Conservation (phyloP, 345 rosid species). For the Streptanthus diversifolius region DNA sequence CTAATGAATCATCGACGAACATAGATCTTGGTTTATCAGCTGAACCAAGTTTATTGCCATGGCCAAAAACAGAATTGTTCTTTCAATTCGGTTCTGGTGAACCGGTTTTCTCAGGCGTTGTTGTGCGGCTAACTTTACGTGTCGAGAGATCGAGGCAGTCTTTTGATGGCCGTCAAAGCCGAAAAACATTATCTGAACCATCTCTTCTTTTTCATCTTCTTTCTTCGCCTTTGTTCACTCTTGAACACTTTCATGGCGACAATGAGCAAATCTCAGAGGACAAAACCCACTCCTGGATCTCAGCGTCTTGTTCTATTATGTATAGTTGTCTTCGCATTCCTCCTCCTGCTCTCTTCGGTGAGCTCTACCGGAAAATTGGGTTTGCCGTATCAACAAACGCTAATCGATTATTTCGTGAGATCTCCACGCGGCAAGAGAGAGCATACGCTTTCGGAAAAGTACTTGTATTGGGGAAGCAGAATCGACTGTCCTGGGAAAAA, state of each 20-base stretch:
- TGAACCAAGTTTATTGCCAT: not conserved
- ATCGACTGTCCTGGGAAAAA: conserved; percentile 97
- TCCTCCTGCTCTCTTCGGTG: conserved; percentile 49
- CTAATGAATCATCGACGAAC: not conserved
- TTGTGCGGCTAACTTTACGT: conserved; percentile 26
- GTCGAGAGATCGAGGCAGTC: conserved; percentile 22
- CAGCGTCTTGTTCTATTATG: conserved; percentile 39
- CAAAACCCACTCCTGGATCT: conserved; percentile 46
- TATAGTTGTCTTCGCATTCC: conserved; percentile 41
- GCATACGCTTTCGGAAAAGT: conserved; percentile 70
- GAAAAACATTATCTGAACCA: not conserved
- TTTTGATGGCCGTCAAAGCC: conserved; percentile 7
- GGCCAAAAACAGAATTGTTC: not conserved
- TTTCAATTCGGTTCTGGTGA: not conserved
- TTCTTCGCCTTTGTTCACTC: not conserved
- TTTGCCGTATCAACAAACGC: conserved; percentile 34
- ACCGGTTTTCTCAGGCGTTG: conserved; percentile 29
- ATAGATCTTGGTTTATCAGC: not conserved
- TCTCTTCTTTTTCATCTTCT: not conserved
- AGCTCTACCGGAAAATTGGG: conserved; percentile 54
- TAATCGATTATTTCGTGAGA: conserved; percentile 32
- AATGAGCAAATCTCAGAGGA: conserved; percentile 41
- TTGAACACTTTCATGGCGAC: conserved; percentile 49
- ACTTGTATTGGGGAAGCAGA: conserved; percentile 89
- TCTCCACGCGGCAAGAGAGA: conserved; percentile 33